Percentiles rank a stretch among this genome's conserved stretches.
Evolutionary conservation across 2,329 filamentous ascomycete genomes (phyloP).

Genomic region (Pyricularia sp.): DNA sequence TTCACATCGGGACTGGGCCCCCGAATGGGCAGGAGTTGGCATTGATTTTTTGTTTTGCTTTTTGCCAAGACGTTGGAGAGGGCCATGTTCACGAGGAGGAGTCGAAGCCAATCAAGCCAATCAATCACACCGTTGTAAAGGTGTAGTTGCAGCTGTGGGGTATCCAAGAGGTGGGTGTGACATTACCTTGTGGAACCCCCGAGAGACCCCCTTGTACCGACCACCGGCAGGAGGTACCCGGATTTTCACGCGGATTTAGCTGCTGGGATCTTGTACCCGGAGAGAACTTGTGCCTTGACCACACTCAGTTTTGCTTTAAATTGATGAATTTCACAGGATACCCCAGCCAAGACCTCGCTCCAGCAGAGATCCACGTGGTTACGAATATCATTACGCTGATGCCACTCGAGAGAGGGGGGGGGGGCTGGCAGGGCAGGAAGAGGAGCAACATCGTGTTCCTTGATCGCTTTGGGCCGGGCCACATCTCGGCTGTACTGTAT

Average conservation of each 20-base stretch:
- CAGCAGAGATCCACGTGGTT: neutral
- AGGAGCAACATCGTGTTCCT: neutral
- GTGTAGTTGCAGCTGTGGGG: neutral
- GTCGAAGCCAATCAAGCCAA: too few species aligned
- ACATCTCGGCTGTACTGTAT: neutral
- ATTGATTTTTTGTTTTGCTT: neutral
- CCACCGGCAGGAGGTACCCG: neutral
- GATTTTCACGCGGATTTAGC: neutral
- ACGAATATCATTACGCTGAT: neutral
- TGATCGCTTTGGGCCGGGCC: neutral
- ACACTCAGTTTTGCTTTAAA: neutral
- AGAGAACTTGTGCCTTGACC: neutral
- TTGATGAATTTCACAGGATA: neutral
- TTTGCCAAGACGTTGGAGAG: neutral
- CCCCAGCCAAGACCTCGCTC: neutral
- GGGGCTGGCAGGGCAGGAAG: too few species aligned
- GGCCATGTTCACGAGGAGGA: neutral
- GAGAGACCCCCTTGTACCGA: neutral
- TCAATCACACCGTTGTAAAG: neutral
- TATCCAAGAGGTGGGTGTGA: neutral
- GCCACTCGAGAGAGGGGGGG: neutral
- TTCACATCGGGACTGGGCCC: neutral
- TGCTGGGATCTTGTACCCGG: neutral
- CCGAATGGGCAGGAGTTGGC: neutral
- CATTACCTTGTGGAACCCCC: neutral